A percentile compares a stretch with the other conserved stretches of the same genome.
Conservation (phyloP, 2,329 filamentous ascomycete genomes). For the Chaetomiaceae sp. region DNA sequence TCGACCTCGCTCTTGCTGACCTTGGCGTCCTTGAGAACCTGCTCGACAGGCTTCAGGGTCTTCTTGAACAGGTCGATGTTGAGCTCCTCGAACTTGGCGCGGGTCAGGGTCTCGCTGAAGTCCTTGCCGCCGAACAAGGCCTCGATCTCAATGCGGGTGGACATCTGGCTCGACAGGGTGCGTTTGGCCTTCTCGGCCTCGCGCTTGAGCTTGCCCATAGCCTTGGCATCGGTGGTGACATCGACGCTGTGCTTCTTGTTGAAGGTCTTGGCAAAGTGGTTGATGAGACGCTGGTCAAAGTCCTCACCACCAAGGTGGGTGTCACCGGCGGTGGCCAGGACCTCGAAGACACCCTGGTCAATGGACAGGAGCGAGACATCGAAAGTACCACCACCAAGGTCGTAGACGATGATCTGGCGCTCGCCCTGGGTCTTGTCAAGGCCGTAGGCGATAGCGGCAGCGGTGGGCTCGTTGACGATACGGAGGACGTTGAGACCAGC, state of each 20-base stretch:
- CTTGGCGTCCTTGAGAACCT: slow-evolving; percentile 96
- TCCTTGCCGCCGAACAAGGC: slow-evolving; percentile 93
- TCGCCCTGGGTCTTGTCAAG: slow-evolving; percentile 71
- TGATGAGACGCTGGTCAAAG: slow-evolving; percentile 96
- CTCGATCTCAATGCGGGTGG: slow-evolving; percentile 92
- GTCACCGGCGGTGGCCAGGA: slow-evolving; percentile 89
- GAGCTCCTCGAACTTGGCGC: slow-evolving; percentile 98
- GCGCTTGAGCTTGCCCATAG: slow-evolving; percentile 99
- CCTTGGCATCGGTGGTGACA: slow-evolving; percentile 89
- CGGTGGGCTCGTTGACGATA: slow-evolving; percentile 94
- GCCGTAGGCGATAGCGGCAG: slow-evolving; percentile 90
- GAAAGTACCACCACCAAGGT: slow-evolving; percentile 90
- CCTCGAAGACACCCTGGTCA: slow-evolving; percentile 87
- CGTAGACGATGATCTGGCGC: slow-evolving; percentile 86
- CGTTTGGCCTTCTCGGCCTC: slow-evolving; percentile 99
- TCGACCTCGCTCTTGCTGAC: slow-evolving; percentile 91
- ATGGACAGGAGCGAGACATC: slow-evolving; percentile 91
- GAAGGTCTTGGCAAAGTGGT: slow-evolving; percentile 91
- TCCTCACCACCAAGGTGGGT: slow-evolving; percentile 97
- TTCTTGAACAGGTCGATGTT: slow-evolving; percentile 99
- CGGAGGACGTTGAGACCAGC: slow-evolving; percentile 91
- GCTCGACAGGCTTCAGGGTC: slow-evolving; percentile 95
- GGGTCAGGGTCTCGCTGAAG: slow-evolving; percentile 95
- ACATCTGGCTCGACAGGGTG: slow-evolving; percentile 90
- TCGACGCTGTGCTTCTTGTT: slow-evolving; percentile 93